phyloP scores from a whole-genome alignment of 495 filamentous ascomycete genomes.

The Aspergillus carlsbadensis region DNA sequence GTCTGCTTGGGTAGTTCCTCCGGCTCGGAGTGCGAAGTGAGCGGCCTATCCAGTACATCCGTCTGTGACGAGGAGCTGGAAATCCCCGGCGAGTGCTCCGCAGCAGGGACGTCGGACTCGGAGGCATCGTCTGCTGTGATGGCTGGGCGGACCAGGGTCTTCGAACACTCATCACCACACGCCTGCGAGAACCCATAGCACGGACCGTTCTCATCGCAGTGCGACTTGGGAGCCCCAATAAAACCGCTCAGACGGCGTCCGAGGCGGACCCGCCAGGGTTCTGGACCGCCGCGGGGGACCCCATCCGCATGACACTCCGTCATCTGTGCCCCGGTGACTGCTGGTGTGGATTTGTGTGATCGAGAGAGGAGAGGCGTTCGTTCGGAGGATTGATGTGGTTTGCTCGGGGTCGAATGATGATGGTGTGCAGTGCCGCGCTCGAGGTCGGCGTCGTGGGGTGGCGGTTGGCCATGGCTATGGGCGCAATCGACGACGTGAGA shows the following conservation, averaged over 20 bases:
- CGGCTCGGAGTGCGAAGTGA: constrained; percentile 21
- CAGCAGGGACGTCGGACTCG: constrained; percentile 8
- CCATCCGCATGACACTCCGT: not conserved
- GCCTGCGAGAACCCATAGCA: constrained; percentile 85
- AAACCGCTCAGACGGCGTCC: constrained; percentile 59
- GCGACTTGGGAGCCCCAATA: constrained; percentile 62
- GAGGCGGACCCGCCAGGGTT: constrained; percentile 40
- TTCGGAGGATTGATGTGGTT: constrained; percentile 33
- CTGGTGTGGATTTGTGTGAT: constrained; percentile 27
- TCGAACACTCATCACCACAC: constrained; percentile 75
- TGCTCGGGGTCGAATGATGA: constrained; percentile 18
- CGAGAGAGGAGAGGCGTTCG: constrained; percentile 43
- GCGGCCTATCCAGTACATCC: constrained; percentile 5
- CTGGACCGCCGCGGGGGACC: constrained; percentile 19
- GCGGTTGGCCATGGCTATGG: constrained; percentile 63
- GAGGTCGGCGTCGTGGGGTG: constrained; percentile 36
- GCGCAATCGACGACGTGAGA: constrained; percentile 95
- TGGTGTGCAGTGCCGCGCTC: constrained; percentile 29
- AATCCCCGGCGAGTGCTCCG: not conserved
- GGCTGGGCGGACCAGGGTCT: constrained; percentile 25
- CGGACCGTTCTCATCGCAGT: constrained; percentile 72
- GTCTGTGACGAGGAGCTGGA: constrained; percentile 17
- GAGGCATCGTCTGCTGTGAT: constrained; percentile 12
- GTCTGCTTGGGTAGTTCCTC: constrained; percentile 24
- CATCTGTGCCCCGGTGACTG: constrained; percentile 12